Evolutionary conservation across 1,284 basidiomycete genomes (phyloP), one percentile per base, ranked within the genome.

Genomic region (Ganoderma meredithae): DNA sequence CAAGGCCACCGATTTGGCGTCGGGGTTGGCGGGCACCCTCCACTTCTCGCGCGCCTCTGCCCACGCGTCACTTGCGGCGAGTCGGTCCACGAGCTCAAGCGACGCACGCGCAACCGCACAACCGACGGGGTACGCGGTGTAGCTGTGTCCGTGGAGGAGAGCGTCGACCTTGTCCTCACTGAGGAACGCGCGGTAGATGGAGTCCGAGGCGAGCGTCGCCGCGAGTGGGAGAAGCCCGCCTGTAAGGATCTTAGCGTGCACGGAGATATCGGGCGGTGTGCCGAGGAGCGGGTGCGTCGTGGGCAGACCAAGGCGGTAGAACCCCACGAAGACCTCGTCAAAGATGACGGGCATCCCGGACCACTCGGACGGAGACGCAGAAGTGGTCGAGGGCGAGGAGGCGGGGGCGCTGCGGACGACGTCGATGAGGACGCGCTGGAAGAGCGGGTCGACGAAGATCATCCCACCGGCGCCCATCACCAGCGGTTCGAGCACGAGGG

Each of bases 401-500:
- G 75, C 8, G 27, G 66, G 66, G 55, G 39, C 71, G 60, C 71
- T 77, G 41, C 97, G 89, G 7, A 95, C 93, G 3, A 90, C 86
- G 73, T 98, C 95, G 60, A 98, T 84, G 69, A 99, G 81, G 49
- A 96, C 83, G 25, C 94, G 88, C 78, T 99, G 97, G 85, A 97
- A 99, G 43, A 99, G 89, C 0, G 97, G 97, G 76, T 99, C 97
- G 60, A 99, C 96, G 77, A 98, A 99, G 49, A 97, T 84, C 97
- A 99, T 99, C 0, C 97, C 97, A 0, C 95, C 97, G 0, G 97
- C 97, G 17, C 97, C 97, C 86, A 99, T 92, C 39, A 98, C 88
- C 17, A 98, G 86, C 0, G 97, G 97, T 78, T 99, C 97, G 44
- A 99, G 82, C 15, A 99, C 89, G 15, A 99, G 84, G 0, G 95